Evolutionary conservation across 176 grass and related monocot species (phyloP), one percentile per base, ranked within the genome.

Genomic region (Oryza coarctata): DNA sequence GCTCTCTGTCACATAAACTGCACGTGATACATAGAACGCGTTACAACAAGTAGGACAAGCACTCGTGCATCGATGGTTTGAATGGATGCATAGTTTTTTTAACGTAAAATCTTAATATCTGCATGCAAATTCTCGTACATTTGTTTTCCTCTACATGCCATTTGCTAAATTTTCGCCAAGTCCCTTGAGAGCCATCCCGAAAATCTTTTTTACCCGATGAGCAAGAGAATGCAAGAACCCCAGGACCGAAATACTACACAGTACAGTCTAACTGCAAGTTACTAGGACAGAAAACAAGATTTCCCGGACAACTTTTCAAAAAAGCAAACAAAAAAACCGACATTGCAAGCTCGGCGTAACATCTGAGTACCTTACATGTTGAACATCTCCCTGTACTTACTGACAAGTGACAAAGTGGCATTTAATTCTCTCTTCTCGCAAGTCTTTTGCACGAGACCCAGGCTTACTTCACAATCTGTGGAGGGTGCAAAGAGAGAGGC

Each of bases 401-500:
- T 87, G 79, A 81, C 79, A 75, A 60, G 32, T 83, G 41, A 83
- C 86, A 65, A 78, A 63, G 73, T n/a, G 7, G 22, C 78, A 88
- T 88, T 78, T 83, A 83, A 83, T 25, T 9, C 36, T 6, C 40
- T 60, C 50, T 6, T 33, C 55, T 26, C 25, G 40, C 40, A 77
- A 64, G 30, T 40, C 86, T 52, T 87, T 65, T 31, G 31, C 15
- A 28, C 3, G 27, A 77, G 44, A 9, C 55, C 13, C 22, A 60
- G 9, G 80, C 43, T 65, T 65, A 34, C 1, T 63, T 68, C 82
- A 76, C 33, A 83, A 83, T 41, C 74, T 41, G 23, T 27, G 14
- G 50, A 82, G 74, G 35, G 25, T 25, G n/a, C 55, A 60, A 60
- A 60, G 55, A 60, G 64, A 26, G 50, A 70, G 73, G 17, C 64